phyloP scores from a whole-genome alignment of 2,329 filamentous ascomycete species.

The Akanthomyces uredinophilus region DNA sequence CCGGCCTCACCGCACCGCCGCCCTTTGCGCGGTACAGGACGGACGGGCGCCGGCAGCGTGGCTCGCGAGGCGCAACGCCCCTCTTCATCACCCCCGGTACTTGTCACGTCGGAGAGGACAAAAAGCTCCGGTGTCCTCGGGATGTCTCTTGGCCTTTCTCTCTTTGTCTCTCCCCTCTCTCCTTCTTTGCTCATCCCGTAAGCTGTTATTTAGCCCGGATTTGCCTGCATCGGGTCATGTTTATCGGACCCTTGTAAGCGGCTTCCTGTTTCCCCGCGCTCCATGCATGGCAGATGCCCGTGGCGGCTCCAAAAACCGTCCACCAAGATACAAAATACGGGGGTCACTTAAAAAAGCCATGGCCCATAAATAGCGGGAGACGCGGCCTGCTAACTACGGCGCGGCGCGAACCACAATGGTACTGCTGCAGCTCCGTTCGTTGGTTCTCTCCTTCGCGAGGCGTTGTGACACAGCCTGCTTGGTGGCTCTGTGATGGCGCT shows the following conservation, averaged over 20 bases:
- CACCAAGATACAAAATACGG: background rate
- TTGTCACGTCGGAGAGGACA: background rate
- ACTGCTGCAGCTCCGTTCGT: background rate
- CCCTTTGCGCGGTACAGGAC: background rate
- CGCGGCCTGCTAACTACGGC: background rate
- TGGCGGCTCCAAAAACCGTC: background rate
- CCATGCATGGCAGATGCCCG: background rate
- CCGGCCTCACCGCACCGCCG: background rate
- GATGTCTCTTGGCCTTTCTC: background rate
- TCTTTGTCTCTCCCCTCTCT: background rate
- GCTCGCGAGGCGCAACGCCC: slow-evolving; percentile 4
- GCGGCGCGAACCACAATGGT: slow-evolving; percentile 11
- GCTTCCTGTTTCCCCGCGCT: background rate
- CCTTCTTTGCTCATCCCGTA: background rate
- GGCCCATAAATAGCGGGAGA: slow-evolving; percentile 15
- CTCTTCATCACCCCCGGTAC: background rate
- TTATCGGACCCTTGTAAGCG: background rate
- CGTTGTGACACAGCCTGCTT: background rate
- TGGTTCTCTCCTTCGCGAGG: background rate
- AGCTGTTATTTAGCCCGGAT: background rate
- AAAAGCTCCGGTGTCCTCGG: slow-evolving; percentile 1
- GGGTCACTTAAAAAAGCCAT: slow-evolving; percentile 4
- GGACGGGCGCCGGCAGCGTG: background rate
- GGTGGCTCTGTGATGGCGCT: background rate
- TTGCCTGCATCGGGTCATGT: background rate